Conservation (phyloP, 2,329 filamentous ascomycete species). For the Aspergillus transmontanensis region DNA sequence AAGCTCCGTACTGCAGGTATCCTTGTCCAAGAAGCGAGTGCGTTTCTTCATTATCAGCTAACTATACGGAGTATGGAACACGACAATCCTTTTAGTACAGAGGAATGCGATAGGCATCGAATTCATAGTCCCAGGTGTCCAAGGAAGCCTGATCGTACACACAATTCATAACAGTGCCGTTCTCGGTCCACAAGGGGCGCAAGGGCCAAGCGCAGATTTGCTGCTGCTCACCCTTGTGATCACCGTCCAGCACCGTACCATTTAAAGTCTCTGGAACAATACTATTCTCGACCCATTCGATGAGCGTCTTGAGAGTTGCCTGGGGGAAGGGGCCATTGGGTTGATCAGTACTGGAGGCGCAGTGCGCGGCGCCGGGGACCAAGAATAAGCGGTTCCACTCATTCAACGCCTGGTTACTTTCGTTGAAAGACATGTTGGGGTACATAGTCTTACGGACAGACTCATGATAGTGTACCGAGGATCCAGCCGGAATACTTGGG, state of each 20-base stretch:
- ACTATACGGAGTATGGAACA: too few relatives aligned
- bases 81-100: constrained; percentile 11
- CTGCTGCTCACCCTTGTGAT: constrained; percentile 33
- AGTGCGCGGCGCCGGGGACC: constrained; percentile 59
- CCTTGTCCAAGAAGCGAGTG: background rate
- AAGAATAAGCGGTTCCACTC: constrained; percentile 61
- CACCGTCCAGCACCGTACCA: constrained; percentile 38
- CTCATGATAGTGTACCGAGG: constrained; percentile 59
- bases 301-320: constrained; percentile 50
- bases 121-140: constrained; percentile 19
- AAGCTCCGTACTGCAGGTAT: too few relatives aligned
- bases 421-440: constrained; percentile 40
- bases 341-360: constrained; percentile 49
- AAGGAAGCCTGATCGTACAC: constrained; percentile 17
- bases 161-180: constrained; percentile 11
- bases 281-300: constrained; percentile 57
- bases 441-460: constrained; percentile 57
- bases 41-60: background rate
- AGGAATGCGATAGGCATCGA: constrained; percentile 17
- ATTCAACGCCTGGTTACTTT: constrained; percentile 45
- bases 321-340: constrained; percentile 48
- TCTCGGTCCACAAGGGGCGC: constrained; percentile 33
- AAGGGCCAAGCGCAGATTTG: constrained; percentile 39
- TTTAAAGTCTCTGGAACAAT: constrained; percentile 48
- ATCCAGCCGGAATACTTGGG: constrained; percentile 54